Percentiles rank a stretch among this genome's conserved stretches.
Conservation (phyloP, 169 alveolate species). For the Miamiensis avidus region DNA sequence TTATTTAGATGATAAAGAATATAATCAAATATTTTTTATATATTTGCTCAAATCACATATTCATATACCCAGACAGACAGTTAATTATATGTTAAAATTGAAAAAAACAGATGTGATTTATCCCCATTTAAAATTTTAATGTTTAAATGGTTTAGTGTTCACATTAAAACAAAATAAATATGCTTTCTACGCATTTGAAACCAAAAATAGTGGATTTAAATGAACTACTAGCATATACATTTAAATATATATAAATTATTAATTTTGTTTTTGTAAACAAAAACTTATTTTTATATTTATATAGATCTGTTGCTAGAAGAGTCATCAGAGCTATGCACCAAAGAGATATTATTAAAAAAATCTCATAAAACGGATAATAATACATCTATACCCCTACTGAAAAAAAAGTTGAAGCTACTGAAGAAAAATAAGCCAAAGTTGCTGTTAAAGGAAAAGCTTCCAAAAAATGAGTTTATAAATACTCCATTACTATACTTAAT, state of each 20-base stretch:
- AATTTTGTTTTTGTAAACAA: no score
- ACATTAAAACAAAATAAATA: not conserved
- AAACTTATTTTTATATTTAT: no score
- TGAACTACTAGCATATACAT: not conserved
- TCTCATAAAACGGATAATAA: not conserved
- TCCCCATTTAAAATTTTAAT: no score
- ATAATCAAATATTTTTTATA: no score
- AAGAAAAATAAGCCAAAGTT: not conserved
- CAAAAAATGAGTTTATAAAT: not conserved
- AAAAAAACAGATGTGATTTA: no score
- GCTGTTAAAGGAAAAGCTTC: not conserved
- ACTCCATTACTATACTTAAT: no score
- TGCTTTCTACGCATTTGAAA: not conserved
- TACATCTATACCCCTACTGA: not conserved
- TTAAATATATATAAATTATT: no score
- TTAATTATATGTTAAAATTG: no score
- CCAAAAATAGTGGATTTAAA: not conserved
- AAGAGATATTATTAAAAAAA: no score
- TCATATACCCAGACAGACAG: no score
- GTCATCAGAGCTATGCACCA: not conserved
- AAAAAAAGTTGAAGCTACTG: not conserved
- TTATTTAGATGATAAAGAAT: no score
- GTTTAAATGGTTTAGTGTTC: not conserved
- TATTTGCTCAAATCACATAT: no score
- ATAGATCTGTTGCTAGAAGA: not conserved